These are phyloP conservation scores for Oxalis stricta DNA, from an alignment of 441 rosid species.

Conservation along the genomic window DNA sequence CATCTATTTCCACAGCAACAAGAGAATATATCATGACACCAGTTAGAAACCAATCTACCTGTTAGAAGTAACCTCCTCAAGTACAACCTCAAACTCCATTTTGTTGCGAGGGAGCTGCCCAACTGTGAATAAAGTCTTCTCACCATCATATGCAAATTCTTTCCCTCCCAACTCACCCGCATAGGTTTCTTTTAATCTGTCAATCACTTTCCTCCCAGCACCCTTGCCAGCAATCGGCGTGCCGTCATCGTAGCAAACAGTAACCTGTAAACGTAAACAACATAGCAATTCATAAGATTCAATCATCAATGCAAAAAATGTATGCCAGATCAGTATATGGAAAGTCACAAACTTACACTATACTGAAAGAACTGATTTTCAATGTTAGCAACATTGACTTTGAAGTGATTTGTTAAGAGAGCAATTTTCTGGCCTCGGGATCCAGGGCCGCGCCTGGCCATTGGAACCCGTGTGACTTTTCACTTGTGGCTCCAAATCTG, in stretches of 20 bases:
- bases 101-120: constrained; percentile 64
- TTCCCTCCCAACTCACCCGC: constrained; percentile 46
- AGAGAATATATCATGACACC: neutral
- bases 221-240: constrained; percentile 46
- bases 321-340: too few relatives aligned
- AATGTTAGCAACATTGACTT: constrained; percentile 21
- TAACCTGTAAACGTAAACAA: constrained; percentile 65
- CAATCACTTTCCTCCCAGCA: constrained; percentile 54
- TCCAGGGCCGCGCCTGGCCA: constrained; percentile 31
- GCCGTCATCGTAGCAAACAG: constrained; percentile 41
- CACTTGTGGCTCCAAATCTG: too few relatives aligned
- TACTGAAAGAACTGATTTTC: constrained; percentile 37
- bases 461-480: too few relatives aligned
- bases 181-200: constrained; percentile 54
- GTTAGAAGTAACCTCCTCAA: constrained; percentile 55
- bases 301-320: too few relatives aligned
- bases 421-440: constrained; percentile 26
- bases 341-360: constrained; percentile 34
- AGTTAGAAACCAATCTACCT: constrained; percentile 19
- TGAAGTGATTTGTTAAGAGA: constrained; percentile 41
- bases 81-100: constrained; percentile 46
- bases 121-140: constrained; percentile 49
- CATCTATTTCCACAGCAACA: constrained; percentile 23
- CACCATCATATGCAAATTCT: constrained; percentile 78
- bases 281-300: too few relatives aligned